Evolutionary conservation across 495 filamentous ascomycete species (phyloP), one percentile per base, ranked within the genome.

Genomic region (Xylaria palmicola): DNA sequence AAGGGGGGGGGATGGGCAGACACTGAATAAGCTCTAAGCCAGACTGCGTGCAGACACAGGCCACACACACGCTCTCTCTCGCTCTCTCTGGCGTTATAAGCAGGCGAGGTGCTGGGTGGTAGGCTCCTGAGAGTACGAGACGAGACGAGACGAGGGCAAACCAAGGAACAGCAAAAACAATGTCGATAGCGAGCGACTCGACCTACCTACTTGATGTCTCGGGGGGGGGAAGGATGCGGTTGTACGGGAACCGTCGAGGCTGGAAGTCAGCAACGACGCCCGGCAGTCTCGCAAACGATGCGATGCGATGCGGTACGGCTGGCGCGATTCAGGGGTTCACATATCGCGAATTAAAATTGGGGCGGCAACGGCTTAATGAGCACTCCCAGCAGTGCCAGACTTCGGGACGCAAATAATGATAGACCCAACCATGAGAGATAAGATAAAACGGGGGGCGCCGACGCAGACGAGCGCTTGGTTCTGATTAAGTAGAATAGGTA

Each of bases 271-370:
- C 51, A 54, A 54, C 24, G 17, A 10, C 53, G 39, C 53, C 24
- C 40, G 19, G 39, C 53, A 29, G 19, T 41, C 36, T 22, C 51
- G 53, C 37, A 24, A 39, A 37, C 26, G 39, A 34, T 56, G 17
- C 48, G 41, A 44, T 44, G 48, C 48, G 48, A 51, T 34, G 29
- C 48, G 48, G 34, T 51, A 29, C 48, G 48, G 48, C 26, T 32
- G n/a, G n/a, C 32, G 29, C 48, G 34, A 34, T 49, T 32, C 40
- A 40, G 57, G 34, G 48, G 57, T 19, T 59, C 47, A 43, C 56
- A 51, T 60, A 39, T 60, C 57, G 57, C 13, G 56, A 59, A 41
- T 50, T 19, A 34, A 47, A 27, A 41, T 43, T 19, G 56, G 15
- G 43, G 32, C 41, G 13, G 19, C 7, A 8, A 22, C 39, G 13